A percentile compares a stretch with the other conserved stretches of the same genome.
phyloP scores from a whole-genome alignment of 768 basidiomycete genomes.

The Mycena leptocephala region DNA sequence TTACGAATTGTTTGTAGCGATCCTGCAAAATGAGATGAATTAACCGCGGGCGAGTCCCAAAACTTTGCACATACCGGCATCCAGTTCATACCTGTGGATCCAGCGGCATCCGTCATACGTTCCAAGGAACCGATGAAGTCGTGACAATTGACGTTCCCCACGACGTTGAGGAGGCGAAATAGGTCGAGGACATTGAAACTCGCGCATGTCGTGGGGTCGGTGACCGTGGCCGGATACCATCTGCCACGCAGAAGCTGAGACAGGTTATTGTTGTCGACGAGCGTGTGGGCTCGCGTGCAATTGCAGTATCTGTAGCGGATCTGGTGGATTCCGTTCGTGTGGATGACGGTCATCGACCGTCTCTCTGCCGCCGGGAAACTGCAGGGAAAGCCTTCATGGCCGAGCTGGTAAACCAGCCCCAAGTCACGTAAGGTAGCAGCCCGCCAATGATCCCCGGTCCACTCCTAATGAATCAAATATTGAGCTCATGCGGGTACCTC shows the following conservation, averaged over 20 bases:
- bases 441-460: no score
- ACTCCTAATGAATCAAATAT: no score
- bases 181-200: conserved; percentile 5
- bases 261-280: background rate
- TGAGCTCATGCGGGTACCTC: no score
- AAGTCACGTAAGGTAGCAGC: no score
- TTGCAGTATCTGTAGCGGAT: conserved; percentile 22
- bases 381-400: background rate
- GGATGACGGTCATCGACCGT: conserved; percentile 26
- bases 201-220: conserved; percentile 23
- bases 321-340: conserved; percentile 14
- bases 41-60: no score
- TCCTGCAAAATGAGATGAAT: conserved; percentile 21
- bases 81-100: background rate
- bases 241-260: background rate
- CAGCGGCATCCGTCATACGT: background rate
- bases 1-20: conserved; percentile 1
- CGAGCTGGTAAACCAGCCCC: background rate
- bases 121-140: conserved; percentile 10
- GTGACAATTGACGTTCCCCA: conserved; percentile 4
- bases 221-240: conserved; percentile 27
- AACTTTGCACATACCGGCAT: conserved; percentile 20
- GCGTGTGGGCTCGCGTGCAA: background rate
- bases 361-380: background rate
- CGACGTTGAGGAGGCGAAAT: conserved; percentile 34